These are phyloP conservation scores for Elsinoe batatas DNA, from an alignment of 2,329 filamentous ascomycete species.

Conservation along the genomic window DNA sequence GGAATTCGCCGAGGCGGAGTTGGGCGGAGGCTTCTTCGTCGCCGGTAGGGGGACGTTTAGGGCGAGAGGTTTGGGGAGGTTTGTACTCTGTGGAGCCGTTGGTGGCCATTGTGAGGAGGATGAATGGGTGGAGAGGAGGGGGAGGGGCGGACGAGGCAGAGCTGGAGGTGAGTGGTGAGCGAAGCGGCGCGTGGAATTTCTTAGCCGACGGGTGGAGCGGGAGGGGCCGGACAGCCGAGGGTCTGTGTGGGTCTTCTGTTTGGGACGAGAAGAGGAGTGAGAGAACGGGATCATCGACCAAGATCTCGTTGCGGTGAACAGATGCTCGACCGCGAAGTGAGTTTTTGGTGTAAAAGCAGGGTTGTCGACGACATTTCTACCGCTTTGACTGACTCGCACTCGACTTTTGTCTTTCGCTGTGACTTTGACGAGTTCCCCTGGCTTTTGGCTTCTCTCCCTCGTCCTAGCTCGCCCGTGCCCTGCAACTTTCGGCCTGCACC, in stretches of 20 bases:
- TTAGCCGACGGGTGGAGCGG: background rate
- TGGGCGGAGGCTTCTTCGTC: conserved; percentile 79
- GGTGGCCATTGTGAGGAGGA: conserved; percentile 23
- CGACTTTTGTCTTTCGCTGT: background rate
- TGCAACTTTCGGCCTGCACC: too few relatives aligned
- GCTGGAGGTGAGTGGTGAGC: background rate
- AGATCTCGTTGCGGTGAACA: background rate
- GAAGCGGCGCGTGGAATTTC: background rate
- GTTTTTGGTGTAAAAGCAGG: background rate
- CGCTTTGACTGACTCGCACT: background rate
- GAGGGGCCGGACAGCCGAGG: background rate
- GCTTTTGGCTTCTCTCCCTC: too few relatives aligned
- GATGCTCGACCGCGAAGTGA: background rate
- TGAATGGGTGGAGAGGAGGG: background rate
- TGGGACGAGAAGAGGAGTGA: background rate
- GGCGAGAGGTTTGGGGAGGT: conserved; percentile 36
- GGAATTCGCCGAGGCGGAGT: conserved; percentile 86
- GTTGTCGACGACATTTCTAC: background rate
- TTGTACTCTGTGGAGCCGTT: conserved; percentile 16
- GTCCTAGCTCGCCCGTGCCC: too few relatives aligned
- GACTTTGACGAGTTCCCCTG: too few relatives aligned
- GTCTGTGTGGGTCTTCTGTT: background rate
- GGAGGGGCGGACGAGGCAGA: background rate
- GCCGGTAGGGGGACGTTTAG: conserved; percentile 58
- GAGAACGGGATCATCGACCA: background rate